phyloP scores from a whole-genome alignment of 139 green algal genomes.

The Coelastrella sp. region DNA sequence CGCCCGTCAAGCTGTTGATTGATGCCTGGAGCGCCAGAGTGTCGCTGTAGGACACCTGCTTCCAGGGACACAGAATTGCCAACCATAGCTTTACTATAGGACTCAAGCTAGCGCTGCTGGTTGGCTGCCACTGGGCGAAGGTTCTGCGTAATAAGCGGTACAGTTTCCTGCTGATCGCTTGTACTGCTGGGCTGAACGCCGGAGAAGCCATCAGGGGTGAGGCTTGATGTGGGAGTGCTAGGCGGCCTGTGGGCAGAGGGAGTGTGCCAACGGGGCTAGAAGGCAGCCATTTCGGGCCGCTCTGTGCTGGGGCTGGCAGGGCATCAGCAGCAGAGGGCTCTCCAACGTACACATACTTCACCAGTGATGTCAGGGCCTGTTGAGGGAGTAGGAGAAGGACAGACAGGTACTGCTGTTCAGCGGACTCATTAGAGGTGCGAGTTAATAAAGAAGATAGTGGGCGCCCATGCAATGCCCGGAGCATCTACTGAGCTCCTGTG shows the following conservation, averaged over 20 bases:
- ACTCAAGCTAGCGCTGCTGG: constrained; percentile 54
- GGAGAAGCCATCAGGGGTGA: constrained; percentile 29
- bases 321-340: constrained; percentile 33
- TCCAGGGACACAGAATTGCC: constrained; percentile 72
- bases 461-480: too few species aligned
- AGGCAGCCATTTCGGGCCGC: constrained; percentile 67
- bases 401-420: too few species aligned
- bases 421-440: too few species aligned
- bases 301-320: constrained; percentile 62
- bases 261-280: constrained; percentile 43
- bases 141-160: constrained; percentile 77
- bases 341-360: constrained; percentile 60
- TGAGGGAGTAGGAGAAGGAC: too few species aligned
- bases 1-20: not conserved
- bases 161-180: constrained; percentile 73
- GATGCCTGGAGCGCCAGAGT: not conserved
- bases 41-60: not conserved
- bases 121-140: constrained; percentile 73
- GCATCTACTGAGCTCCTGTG: too few species aligned
- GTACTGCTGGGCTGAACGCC: constrained; percentile 48
- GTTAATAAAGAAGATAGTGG: too few species aligned
- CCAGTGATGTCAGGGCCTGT: constrained; percentile 64
- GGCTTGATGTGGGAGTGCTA: constrained; percentile 23
- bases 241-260: not conserved
- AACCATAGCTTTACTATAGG: constrained; percentile 75